These are phyloP conservation scores for Prasinococcaceae sp. DNA, from an alignment of 139 green algal genomes.

Conservation along the genomic window DNA sequence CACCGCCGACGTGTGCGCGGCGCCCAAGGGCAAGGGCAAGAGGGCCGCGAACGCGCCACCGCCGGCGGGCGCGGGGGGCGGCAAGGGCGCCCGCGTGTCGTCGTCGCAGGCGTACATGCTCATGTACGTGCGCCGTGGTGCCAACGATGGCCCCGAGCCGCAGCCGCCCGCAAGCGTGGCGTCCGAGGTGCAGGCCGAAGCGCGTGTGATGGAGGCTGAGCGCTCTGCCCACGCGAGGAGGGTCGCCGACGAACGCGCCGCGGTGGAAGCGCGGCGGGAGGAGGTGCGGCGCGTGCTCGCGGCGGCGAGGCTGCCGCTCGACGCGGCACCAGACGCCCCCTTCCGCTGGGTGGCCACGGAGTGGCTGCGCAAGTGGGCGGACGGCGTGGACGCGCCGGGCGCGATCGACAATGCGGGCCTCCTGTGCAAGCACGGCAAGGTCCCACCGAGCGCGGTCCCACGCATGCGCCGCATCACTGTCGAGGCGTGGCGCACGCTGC, in stretches of 20 bases:
- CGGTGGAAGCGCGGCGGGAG: background rate
- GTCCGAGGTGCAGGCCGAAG: no score
- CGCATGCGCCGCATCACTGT: slow-evolving; percentile 6
- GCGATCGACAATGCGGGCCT: slow-evolving; percentile 15
- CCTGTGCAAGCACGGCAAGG: slow-evolving; percentile 4
- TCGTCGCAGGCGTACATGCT: slow-evolving; percentile 20
- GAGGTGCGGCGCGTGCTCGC: slow-evolving; percentile 7
- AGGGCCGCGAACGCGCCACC: background rate
- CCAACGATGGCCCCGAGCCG: no score
- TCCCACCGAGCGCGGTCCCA: slow-evolving; percentile 3
- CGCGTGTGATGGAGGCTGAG: background rate
- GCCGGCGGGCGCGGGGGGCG: background rate
- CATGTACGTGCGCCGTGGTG: slow-evolving; percentile 11
- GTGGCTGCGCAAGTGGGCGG: slow-evolving; percentile 12
- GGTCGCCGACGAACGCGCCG: background rate
- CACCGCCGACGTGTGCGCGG: no score
- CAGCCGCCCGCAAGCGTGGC: no score
- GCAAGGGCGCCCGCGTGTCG: background rate
- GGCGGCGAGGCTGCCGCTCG: background rate
- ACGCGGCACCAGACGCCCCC: background rate
- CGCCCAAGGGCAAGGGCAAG: background rate
- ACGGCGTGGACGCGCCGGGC: background rate
- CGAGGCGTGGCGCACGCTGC: slow-evolving; percentile 1
- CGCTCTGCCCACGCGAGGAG: background rate
- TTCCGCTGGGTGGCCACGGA: slow-evolving; percentile 9